Percentiles rank a stretch among this genome's conserved stretches.
Evolutionary conservation across 306 rosid species (phyloP).

Genomic region (Trifolium pratense): DNA sequence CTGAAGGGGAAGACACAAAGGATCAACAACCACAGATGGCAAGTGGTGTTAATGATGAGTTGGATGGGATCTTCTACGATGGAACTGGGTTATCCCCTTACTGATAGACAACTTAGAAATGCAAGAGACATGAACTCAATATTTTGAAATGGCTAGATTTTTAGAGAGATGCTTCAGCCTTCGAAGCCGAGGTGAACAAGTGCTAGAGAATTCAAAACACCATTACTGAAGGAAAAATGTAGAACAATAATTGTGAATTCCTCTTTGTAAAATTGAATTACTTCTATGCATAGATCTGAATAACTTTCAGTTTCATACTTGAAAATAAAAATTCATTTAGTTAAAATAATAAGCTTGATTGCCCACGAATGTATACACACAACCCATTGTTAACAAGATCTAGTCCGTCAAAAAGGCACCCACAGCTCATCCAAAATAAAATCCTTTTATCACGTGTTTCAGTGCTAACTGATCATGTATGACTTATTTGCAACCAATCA

Average conservation of each 20-base stretch:
- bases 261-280: slow-evolving; percentile 19
- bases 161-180: background rate
- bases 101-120: slow-evolving; percentile 49
- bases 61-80: slow-evolving; percentile 54
- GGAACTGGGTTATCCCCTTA: slow-evolving; percentile 55
- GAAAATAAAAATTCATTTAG: slow-evolving; percentile 21
- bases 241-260: slow-evolving; percentile 5
- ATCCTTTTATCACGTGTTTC: background rate
- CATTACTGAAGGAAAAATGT: background rate
- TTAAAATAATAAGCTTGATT: slow-evolving; percentile 13
- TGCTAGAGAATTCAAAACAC: slow-evolving; percentile 32
- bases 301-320: slow-evolving; percentile 27
- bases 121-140: slow-evolving; percentile 48
- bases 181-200: background rate
- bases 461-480: slow-evolving; percentile 11
- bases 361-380: background rate
- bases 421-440: background rate
- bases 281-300: slow-evolving; percentile 1
- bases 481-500: background rate
- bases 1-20: slow-evolving; percentile 54
- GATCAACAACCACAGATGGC: slow-evolving; percentile 44
- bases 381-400: slow-evolving; percentile 17
- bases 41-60: slow-evolving; percentile 46
- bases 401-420: background rate
- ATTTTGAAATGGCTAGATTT: slow-evolving; percentile 30